Conservation (phyloP, 345 rosid species). For the Gossypium australe region DNA sequence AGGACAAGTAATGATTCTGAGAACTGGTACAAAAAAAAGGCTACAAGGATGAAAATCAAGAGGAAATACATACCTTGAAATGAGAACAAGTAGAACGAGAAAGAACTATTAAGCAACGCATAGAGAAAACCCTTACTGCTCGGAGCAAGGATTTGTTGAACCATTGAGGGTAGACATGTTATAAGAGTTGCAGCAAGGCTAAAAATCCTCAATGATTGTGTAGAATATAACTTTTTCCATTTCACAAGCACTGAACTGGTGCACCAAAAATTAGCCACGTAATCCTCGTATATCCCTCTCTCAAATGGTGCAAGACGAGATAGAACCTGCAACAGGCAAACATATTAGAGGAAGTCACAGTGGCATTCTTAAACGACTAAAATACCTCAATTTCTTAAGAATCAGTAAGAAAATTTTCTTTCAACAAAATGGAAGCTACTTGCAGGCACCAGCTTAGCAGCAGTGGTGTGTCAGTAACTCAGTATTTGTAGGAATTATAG, state of each 20-base stretch:
- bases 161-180: constrained; percentile 77
- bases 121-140: constrained; percentile 76
- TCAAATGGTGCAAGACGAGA: constrained; percentile 93
- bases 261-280: constrained; percentile 98
- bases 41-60: not conserved
- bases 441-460: no score
- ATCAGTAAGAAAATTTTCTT: not conserved
- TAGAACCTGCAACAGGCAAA: constrained; percentile 52
- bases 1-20: not conserved
- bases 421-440: not conserved
- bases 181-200: constrained; percentile 62
- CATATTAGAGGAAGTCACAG: not conserved
- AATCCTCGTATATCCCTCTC: constrained; percentile 96
- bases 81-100: constrained; percentile 83
- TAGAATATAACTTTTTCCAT: constrained; percentile 75
- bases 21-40: constrained; percentile 3
- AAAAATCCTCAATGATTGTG: constrained; percentile 46
- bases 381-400: not conserved
- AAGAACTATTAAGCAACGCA: constrained; percentile 72
- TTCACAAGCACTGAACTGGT: constrained; percentile 66
- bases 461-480: not conserved
- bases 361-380: not conserved
- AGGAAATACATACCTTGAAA: constrained; percentile 58
- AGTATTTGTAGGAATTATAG: no score
- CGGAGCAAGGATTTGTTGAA: constrained; percentile 74